Evolutionary conservation across 805 yeast species (phyloP), one percentile per base, ranked within the genome.

Genomic region (Ogataea paraovalis): DNA sequence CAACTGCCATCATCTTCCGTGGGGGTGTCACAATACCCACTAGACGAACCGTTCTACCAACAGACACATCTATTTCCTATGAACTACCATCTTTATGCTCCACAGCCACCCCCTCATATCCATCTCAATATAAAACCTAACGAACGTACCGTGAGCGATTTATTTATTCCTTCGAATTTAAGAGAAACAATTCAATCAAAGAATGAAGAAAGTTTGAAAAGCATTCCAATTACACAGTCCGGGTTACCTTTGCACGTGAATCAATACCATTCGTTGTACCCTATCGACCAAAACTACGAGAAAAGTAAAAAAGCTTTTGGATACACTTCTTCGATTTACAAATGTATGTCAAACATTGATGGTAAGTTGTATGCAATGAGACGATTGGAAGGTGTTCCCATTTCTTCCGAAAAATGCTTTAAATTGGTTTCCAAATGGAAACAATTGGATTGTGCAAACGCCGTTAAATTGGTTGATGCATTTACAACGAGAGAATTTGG

Each of bases 81-180:
- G 39, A 89, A 89, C 59, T 87, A 87, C 62, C 96, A 91, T 66
- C 68, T 89, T 36, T 91, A 92, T 67, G 94, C 97, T 0, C 97
- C 97, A 2, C 76, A 80, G 27, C 92, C 97, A 9, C 88, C 91
- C 2, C 91, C 90, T 8, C 82, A 84, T 59, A 64, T 83, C 42
- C 73, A 75, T 37, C 65, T 78, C 9, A 81, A 83, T 13, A 69
- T 86, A 51, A 75, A 76, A 42, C 80, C 87, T 1, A 82, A 90
- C 61, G 91, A 90, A 66, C 76, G 89, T 39, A 80, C 80, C 28
- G 78, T 83, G 2, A 78, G 79, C 46, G 77, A 76, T 48, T 72
- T 94, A 59, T 91, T 91, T 61, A 76, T 92, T 10, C 80, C 90
- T 9, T 79, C 79, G 55, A 76, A 84, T 42, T 59, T 92, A 42